phyloP scores from a whole-genome alignment of 495 filamentous ascomycete species.

The Penicillium paxilli region DNA sequence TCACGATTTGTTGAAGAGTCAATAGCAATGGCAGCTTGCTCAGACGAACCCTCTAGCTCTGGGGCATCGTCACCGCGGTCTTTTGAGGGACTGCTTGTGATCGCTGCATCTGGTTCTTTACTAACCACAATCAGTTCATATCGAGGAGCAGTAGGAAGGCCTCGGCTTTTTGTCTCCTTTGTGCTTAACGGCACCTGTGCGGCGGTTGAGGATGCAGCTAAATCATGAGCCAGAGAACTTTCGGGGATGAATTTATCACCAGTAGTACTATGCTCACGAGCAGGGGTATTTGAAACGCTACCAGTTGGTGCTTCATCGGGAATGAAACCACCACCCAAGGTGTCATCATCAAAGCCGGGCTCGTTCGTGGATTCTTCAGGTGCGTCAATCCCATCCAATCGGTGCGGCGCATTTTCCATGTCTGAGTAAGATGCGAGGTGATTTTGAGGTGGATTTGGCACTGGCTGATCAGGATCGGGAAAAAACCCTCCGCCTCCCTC shows the following conservation, averaged over 20 bases:
- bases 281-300: not conserved
- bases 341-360: not conserved
- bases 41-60: constrained; percentile 19
- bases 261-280: not conserved
- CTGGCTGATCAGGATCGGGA: constrained; percentile 45
- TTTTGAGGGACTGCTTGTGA: not conserved
- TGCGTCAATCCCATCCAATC: not conserved
- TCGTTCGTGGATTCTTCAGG: not conserved
- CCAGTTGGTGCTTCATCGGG: constrained; percentile 13
- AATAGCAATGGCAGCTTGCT: constrained; percentile 21
- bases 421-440: not conserved
- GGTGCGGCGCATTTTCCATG: not conserved
- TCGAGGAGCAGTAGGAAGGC: constrained; percentile 7
- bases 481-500: constrained; percentile 44
- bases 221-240: not conserved
- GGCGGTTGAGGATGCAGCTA: not conserved
- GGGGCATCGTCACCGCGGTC: not conserved
- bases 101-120: not conserved
- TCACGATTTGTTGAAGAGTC: constrained; percentile 24
- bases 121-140: constrained; percentile 40
- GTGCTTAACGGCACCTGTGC: not conserved
- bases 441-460: constrained; percentile 7
- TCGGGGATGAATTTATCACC: not conserved
- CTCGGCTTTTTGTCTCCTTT: not conserved
- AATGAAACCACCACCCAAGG: constrained; percentile 20